Evolutionary conservation across 148 eudicot genomes (phyloP).

Genomic region (Silene conica): DNA sequence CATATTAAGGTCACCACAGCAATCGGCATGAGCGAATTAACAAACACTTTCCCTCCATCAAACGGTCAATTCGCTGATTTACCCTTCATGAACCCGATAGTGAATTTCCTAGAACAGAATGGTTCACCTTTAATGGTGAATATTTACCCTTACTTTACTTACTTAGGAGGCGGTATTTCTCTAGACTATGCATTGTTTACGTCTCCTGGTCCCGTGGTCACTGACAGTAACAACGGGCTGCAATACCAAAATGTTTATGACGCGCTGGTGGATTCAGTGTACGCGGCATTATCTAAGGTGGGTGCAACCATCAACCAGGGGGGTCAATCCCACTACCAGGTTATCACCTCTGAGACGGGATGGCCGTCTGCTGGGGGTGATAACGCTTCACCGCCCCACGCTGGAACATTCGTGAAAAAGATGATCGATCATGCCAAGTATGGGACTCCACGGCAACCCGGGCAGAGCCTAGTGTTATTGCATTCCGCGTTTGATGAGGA

Average conservation of each 20-base stretch:
- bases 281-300: conserved; percentile 28
- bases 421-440: conserved; percentile 27
- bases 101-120: conserved; percentile 14
- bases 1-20: conserved; percentile 20
- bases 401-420: conserved; percentile 23
- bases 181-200: conserved; percentile 27
- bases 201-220: neutral
- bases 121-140: conserved; percentile 31
- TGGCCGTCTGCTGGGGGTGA: conserved; percentile 15
- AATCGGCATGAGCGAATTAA: conserved; percentile 1
- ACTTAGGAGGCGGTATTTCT: neutral
- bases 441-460: conserved; percentile 24
- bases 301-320: conserved; percentile 14
- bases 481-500: conserved; percentile 43
- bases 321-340: conserved; percentile 16
- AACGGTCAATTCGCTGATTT: conserved; percentile 14
- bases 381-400: conserved; percentile 16
- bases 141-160: conserved; percentile 34
- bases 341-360: conserved; percentile 30
- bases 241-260: conserved; percentile 27
- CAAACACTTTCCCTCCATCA: conserved; percentile 27
- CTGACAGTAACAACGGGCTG: conserved; percentile 12
- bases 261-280: conserved; percentile 34
- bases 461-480: conserved; percentile 26
- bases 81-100: conserved; percentile 20